Base-by-base conservation (phyloP, 1,139 yeast species). In the Suhomyces ambrosiae region DNA sequence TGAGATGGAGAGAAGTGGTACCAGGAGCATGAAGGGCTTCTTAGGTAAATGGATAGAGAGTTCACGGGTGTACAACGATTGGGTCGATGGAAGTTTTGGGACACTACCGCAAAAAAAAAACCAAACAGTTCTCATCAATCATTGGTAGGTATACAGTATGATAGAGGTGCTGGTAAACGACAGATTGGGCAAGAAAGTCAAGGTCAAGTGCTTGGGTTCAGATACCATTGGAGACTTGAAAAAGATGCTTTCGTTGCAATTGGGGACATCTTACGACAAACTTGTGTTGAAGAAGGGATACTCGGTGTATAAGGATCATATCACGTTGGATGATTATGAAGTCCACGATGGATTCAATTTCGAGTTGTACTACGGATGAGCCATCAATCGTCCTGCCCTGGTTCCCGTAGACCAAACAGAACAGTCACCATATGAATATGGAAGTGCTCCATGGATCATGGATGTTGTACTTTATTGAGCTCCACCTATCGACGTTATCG, bases 161-260 rank as follows among this genome's bases (percentile, higher is more conserved):
- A 45, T 50, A n/a, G 48, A 47, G 21, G 52, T 50, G 18, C 44
- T 35, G 32, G 54, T 49, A 4, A 50, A 50, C 40, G 54, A 50
- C 30, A 35, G 96, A 48, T 71, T 92, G 13, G 98, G 98, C 1
- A 87, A 87, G 63, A 88, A 87, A 56, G 84, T 89, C 30, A 74
- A 77, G 37, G 97, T 90, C 35, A 90, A 88, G 63, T 88, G 96
- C 54, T 71, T 90, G 13, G 84, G 83, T 3, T 82, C 82, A 7
- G 98, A 92, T 57, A 76, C 92, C 0, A 74, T 92, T n/a, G 97
- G 94, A 4, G 98, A 94, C 53, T 82, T 92, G 60, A 92, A 94
- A 65, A 82, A 84, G 57, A 77, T 92, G 8, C 63, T 94, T 12
- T 83, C 92, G 0, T 69, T 88, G 13, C 97, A 90, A 56, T 76